Base-by-base conservation (phyloP, 2,329 filamentous ascomycete genomes). In the Pseudogymnoascus sp. region DNA sequence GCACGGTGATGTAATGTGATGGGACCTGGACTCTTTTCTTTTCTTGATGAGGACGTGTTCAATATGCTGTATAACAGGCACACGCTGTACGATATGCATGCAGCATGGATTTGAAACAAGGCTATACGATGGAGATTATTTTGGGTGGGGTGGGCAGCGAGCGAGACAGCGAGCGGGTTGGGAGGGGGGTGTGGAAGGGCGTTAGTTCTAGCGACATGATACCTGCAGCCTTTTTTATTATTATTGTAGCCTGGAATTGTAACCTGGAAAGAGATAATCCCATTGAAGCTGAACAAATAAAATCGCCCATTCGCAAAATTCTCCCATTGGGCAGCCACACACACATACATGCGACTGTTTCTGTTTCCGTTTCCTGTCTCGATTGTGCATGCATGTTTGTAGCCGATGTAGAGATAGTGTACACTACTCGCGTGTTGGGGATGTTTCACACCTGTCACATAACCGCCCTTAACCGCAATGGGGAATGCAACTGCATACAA, bases 31-130 rank as follows among this genome's bases (percentile, higher is more conserved):
- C 6, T 1, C 0, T 12, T 13, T 45, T 13, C 13, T 45, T 45
- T 45, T 37, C n/a, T 37, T 7, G 13, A n/a, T 27, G 21, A 21
- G 18, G 45, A 18, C 45, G 45, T 55, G 45, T 52, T 31, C 27
- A 55, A 55, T 40, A 55, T 33, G 45, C 45, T 55, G 45, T 55
- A 55, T 55, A 33, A 55, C 45, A 55, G 45, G 45, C 45, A 33
- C 45, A 33, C 21, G 21, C 8, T 33, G 27, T 55, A 55, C 8
- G 45, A 55, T 55, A 55, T 55, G 45, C 45, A 55, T 55, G 45
- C 45, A 55, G 45, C 45, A 55, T 33, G 45, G 45, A 55, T 55
- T 55, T 55, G 45, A 52, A 52, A 52, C 45, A 52, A 31, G 45
- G 45, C 45, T 52, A 52, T 52, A 31, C 45, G 45, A 52, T 52